A percentile compares a stretch with the other conserved stretches of the same genome.
These are phyloP conservation scores for Lepraria neglecta DNA, from an alignment of 495 filamentous ascomycete genomes.

Conservation along the genomic window DNA sequence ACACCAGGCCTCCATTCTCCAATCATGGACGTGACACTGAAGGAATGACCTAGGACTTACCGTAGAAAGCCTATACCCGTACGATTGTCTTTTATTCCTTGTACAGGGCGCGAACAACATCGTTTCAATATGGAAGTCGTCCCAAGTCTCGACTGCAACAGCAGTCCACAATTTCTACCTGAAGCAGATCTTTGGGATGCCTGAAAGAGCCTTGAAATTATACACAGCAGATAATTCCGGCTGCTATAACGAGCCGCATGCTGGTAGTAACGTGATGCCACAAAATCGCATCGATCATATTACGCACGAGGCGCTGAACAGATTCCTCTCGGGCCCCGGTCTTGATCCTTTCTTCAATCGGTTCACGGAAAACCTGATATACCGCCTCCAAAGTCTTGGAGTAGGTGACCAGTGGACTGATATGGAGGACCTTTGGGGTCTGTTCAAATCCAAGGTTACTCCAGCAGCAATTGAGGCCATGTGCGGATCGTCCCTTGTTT, in stretches of 20 bases:
- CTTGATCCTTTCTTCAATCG: neutral
- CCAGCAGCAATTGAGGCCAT: slow-evolving; percentile 27
- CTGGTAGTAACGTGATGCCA: neutral
- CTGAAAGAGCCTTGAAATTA: no score
- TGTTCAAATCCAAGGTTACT: slow-evolving; percentile 30
- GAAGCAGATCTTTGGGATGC: no score
- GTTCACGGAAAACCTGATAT: neutral
- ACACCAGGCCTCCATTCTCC: no score
- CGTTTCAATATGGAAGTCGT: no score
- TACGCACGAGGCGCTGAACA: neutral
- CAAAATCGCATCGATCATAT: neutral
- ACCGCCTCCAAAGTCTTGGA: neutral
- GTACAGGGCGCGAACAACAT: no score
- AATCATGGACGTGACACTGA: no score
- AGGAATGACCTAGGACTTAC: no score
- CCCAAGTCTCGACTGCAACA: no score
- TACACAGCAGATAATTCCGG: neutral
- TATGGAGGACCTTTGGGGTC: slow-evolving; percentile 26
- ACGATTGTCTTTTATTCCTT: no score
- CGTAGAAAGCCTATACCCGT: no score
- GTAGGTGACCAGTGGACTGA: slow-evolving; percentile 20
- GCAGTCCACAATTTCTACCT: no score
- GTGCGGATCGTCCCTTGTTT: slow-evolving; percentile 27
- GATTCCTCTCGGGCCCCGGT: neutral
- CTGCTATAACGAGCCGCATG: neutral